phyloP scores from a whole-genome alignment of 345 rosid genomes.

The Iberis pinnata region DNA sequence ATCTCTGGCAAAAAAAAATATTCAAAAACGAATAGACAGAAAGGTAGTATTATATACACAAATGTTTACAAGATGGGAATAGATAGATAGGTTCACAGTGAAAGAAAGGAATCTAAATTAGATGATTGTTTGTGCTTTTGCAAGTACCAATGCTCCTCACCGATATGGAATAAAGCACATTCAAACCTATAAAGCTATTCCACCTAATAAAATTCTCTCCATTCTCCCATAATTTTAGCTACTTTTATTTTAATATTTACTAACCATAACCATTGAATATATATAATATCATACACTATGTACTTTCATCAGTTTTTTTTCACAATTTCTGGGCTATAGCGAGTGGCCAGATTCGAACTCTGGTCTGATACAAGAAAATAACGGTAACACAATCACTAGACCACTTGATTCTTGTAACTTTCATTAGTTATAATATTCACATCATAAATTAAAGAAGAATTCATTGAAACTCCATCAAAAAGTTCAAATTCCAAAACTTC shows the following conservation, averaged over 20 bases:
- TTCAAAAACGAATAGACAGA: constrained; percentile 9
- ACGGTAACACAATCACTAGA: too few species aligned
- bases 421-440: too few species aligned
- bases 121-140: constrained; percentile 51
- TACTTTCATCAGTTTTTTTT: too few species aligned
- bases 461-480: too few species aligned
- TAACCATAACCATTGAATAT: constrained; percentile 2
- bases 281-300: too few species aligned
- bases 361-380: too few species aligned
- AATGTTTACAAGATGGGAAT: constrained; percentile 1
- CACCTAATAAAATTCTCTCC: constrained; percentile 17
- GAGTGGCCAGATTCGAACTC: too few species aligned
- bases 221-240: constrained; percentile 9
- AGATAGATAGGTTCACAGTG: constrained; percentile 37
- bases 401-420: too few species aligned
- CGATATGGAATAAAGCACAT: constrained; percentile 58
- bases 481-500: too few species aligned
- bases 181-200: constrained; percentile 41
- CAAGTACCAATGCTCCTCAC: constrained; percentile 56
- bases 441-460: too few species aligned
- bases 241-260: background rate
- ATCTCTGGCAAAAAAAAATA: too few species aligned
- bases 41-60: background rate
- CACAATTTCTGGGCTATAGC: too few species aligned
- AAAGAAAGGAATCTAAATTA: constrained; percentile 58